A percentile compares a stretch with the other conserved stretches of the same genome.
These are phyloP conservation scores for Pichia paraexigua DNA, from an alignment of 805 yeast species.

Conservation along the genomic window DNA sequence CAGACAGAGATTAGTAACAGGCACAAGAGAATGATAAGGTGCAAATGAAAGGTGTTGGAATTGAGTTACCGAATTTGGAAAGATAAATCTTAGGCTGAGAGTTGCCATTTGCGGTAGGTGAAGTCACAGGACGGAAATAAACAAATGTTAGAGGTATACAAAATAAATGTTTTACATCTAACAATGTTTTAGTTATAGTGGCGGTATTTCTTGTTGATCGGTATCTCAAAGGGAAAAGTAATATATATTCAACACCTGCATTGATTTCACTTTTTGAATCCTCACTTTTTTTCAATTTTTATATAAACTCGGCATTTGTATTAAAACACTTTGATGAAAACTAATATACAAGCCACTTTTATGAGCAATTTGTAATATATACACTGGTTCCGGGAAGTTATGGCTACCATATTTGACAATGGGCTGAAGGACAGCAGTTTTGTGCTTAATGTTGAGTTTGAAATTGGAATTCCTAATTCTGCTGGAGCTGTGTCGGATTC, in stretches of 20 bases:
- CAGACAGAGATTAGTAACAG: not conserved
- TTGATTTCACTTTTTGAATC: too few relatives aligned
- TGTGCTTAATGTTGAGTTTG: not conserved
- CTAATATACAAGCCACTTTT: too few relatives aligned
- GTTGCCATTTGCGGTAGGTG: not conserved
- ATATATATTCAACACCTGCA: too few relatives aligned
- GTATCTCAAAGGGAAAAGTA: too few relatives aligned
- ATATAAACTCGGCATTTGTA: not conserved
- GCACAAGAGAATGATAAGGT: not conserved
- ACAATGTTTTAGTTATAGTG: too few relatives aligned
- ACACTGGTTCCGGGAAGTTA: not conserved
- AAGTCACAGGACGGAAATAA: not conserved
- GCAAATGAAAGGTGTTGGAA: not conserved
- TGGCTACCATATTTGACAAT: not conserved
- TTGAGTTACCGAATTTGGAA: not conserved
- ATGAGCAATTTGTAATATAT: not conserved
- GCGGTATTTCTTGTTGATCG: too few relatives aligned
- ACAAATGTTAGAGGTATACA: too few relatives aligned
- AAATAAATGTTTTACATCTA: too few relatives aligned
- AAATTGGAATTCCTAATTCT: not conserved
- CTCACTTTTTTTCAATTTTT: too few relatives aligned
- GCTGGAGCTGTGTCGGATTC: not conserved
- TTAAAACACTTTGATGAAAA: not conserved
- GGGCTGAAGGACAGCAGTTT: not conserved
- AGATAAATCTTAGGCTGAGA: not conserved